Evolutionary conservation across 1,139 yeast species (phyloP).

Genomic region (Suhomyces atakaporum): DNA sequence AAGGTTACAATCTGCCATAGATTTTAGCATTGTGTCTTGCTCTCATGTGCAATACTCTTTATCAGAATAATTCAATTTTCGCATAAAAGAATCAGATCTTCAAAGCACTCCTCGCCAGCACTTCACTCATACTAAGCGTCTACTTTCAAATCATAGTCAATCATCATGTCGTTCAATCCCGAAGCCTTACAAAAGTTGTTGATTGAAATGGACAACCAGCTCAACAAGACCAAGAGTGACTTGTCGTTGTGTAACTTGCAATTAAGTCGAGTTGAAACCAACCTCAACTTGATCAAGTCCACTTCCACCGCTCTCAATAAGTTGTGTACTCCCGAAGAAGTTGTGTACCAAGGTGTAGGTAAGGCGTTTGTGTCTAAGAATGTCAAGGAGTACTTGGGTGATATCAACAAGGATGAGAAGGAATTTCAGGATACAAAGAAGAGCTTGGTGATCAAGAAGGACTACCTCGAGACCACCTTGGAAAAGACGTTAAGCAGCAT

Average conservation of each 20-base stretch:
- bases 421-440: conserved; percentile 59
- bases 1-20: too few species aligned
- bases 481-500: conserved; percentile 70
- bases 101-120: too few species aligned
- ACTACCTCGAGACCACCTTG: conserved; percentile 73
- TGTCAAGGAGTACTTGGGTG: conserved; percentile 47
- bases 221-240: conserved; percentile 62
- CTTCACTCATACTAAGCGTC: too few species aligned
- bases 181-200: conserved; percentile 55
- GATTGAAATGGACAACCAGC: conserved; percentile 66
- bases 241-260: conserved; percentile 63
- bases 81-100: too few species aligned
- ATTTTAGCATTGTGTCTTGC: too few species aligned
- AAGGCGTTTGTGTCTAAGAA: conserved; percentile 61
- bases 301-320: conserved; percentile 56
- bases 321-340: conserved; percentile 38
- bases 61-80: too few species aligned
- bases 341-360: conserved; percentile 86
- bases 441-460: conserved; percentile 66
- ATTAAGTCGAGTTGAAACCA: conserved; percentile 56
- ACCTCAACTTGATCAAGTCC: conserved; percentile 55
- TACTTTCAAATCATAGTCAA: not conserved
- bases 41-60: too few species aligned
- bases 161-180: conserved; percentile 39
- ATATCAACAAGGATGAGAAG: conserved; percentile 52